Percentiles rank a stretch among this genome's conserved stretches.
Evolutionary conservation across 2,329 filamentous ascomycete species (phyloP).

Genomic region (Alternaria dauci): DNA sequence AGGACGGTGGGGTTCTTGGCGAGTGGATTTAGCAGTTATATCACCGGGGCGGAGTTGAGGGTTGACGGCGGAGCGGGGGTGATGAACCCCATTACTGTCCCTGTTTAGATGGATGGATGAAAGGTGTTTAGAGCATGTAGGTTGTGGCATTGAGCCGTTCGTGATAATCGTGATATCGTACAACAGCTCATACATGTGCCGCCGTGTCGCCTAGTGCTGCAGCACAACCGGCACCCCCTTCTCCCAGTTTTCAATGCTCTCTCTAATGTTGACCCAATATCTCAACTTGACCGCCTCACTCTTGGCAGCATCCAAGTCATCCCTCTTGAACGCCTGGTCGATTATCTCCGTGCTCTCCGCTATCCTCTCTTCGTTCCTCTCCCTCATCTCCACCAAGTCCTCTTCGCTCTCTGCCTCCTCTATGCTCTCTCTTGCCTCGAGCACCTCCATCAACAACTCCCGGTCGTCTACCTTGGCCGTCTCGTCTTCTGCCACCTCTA

Average conservation of each 20-base stretch:
- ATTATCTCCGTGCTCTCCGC: slow-evolving; percentile 68
- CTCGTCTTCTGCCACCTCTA: slow-evolving; percentile 84
- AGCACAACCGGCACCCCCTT: slow-evolving; percentile 70
- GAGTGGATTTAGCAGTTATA: slow-evolving; percentile 68
- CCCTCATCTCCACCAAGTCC: slow-evolving; percentile 67
- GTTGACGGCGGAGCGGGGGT: slow-evolving; percentile 66
- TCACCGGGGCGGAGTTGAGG: slow-evolving; percentile 68
- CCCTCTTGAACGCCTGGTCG: slow-evolving; percentile 69
- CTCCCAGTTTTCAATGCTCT: slow-evolving; percentile 86
- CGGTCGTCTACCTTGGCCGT: slow-evolving; percentile 72
- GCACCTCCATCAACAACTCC: slow-evolving; percentile 77
- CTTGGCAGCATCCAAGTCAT: slow-evolving; percentile 72
- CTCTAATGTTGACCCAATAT: slow-evolving; percentile 90
- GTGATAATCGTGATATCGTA: background rate
- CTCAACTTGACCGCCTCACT: slow-evolving; percentile 77
- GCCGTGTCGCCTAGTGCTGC: slow-evolving; percentile 55
- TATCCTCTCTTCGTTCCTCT: slow-evolving; percentile 74
- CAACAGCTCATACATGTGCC: background rate
- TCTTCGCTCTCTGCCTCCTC: slow-evolving; percentile 65
- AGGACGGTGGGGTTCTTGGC: slow-evolving; percentile 69
- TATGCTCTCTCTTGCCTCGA: slow-evolving; percentile 76
- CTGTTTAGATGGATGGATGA: slow-evolving; percentile 27
- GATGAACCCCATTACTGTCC: slow-evolving; percentile 53
- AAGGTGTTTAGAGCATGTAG: background rate
- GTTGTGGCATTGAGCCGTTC: background rate